These are phyloP conservation scores for Podospora conica DNA, from an alignment of 495 filamentous ascomycete species.

Conservation along the genomic window DNA sequence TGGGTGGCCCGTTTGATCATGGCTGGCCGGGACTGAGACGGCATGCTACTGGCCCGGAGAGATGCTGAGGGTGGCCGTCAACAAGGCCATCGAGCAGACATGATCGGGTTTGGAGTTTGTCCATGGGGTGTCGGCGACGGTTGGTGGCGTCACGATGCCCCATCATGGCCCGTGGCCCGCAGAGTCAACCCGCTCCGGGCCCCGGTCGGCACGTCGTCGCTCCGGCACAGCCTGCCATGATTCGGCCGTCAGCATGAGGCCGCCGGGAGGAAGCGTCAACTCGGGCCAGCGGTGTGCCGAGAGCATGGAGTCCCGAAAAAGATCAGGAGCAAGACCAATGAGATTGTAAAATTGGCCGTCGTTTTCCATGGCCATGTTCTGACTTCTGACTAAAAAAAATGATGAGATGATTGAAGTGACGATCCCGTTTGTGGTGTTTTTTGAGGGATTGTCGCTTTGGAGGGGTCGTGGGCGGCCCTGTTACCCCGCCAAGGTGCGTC, in stretches of 20 bases:
- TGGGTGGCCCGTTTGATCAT: background rate
- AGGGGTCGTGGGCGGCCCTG: too few relatives aligned
- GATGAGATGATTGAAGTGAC: background rate
- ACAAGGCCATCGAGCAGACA: conserved; percentile 7
- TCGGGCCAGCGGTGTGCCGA: background rate
- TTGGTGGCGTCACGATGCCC: background rate
- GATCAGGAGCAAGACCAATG: background rate
- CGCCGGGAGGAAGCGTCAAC: background rate
- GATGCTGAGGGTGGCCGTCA: conserved; percentile 13
- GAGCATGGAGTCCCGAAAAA: background rate
- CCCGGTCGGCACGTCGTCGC: conserved; percentile 2
- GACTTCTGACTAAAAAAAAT: background rate
- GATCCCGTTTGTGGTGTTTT: background rate
- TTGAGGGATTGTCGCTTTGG: too few relatives aligned
- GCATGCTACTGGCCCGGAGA: conserved; percentile 5
- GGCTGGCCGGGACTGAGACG: conserved; percentile 6
- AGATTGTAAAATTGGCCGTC: background rate
- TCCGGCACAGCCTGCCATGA: conserved; percentile 9
- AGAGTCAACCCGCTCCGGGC: background rate
- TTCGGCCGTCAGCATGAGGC: background rate
- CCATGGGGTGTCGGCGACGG: background rate
- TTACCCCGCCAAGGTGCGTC: background rate
- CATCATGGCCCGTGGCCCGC: background rate
- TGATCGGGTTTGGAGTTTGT: background rate
- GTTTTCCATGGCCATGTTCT: too few relatives aligned